Percentiles rank a stretch among this genome's conserved stretches.
Conservation (phyloP, 148 eudicot genomes). For the Hydrangea macrophylla region DNA sequence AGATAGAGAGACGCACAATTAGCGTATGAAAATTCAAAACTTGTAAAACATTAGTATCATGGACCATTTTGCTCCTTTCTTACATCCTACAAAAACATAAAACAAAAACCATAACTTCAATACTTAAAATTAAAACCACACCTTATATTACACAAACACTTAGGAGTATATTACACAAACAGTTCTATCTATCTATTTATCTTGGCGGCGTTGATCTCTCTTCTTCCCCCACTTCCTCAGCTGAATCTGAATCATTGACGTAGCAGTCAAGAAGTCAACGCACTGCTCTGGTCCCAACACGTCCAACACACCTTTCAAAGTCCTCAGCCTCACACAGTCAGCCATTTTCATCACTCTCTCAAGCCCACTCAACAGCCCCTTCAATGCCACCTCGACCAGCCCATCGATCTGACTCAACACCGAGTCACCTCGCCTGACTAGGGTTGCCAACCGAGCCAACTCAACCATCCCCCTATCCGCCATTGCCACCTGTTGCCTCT, state of each 20-base stretch:
- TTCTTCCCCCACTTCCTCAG: slow-evolving; percentile 39
- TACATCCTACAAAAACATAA: too few species aligned
- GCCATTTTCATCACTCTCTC: slow-evolving; percentile 44
- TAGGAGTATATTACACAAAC: too few species aligned
- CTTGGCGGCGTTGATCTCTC: slow-evolving; percentile 1
- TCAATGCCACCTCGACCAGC: slow-evolving; percentile 38
- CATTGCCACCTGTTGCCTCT: slow-evolving; percentile 59
- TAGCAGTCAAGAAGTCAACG: slow-evolving; percentile 53
- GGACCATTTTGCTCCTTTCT: too few species aligned
- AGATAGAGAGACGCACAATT: too few species aligned
- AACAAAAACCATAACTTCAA: too few species aligned
- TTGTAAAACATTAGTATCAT: too few species aligned
- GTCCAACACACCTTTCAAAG: slow-evolving; percentile 45
- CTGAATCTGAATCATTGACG: slow-evolving; percentile 41
- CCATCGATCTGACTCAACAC: slow-evolving; percentile 10
- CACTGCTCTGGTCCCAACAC: slow-evolving; percentile 42
- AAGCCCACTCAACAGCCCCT: slow-evolving; percentile 24
- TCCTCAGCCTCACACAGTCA: slow-evolving; percentile 43
- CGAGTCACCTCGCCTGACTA: not conserved
- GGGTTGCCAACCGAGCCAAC: slow-evolving; percentile 25
- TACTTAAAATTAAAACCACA: too few species aligned
- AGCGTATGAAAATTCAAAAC: too few species aligned
- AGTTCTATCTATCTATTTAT: not conserved
- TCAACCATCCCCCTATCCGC: slow-evolving; percentile 49
- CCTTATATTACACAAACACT: too few species aligned